Evolutionary conservation across 2,329 filamentous ascomycete genomes (phyloP), one percentile per base, ranked within the genome.

Genomic region (Amauroascus niger): DNA sequence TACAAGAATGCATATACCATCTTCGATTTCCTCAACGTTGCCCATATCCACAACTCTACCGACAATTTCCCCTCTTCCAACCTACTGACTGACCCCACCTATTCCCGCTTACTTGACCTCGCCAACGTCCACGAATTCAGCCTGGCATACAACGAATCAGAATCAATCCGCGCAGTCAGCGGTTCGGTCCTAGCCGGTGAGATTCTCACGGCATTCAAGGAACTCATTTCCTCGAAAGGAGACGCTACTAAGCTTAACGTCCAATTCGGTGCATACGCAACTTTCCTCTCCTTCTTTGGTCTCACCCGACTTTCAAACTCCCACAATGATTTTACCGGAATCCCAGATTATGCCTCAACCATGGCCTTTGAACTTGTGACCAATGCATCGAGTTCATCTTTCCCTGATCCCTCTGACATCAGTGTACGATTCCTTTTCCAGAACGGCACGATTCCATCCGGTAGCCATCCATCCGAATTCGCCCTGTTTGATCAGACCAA

Each of bases 311-410:
- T 84, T 47, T 66, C 72, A 4, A 53, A 61, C 24, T 76, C 71
- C 1, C 79, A 76, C 55, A 60, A 70, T 1, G 73, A 86, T 66
- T 95, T 95, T 73, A 82, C 73, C 55, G 86, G 86, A 52, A 74
- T 95, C 11, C 82, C 84, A n/a, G 84, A 89, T 71, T 95, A 95
- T 63, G 88, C 88, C 4, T 85, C 83, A 2, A 82, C 82, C 59
- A 88, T 95, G 79, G 76, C 76, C 5, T 90, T 94, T 66, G 90
- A 95, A 74, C 78, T 77, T 20, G 78, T 82, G 61, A 83, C 80
- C 39, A 76, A 79, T 57, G 60, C 60, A 11, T 58, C 62, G 1
- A 63, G 63, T 3, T 61, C 63, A 6, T 63, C 63, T 0, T 76
- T 78, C 61, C 76, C 76, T 2, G 60, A 66, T 2, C 57, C 62